A percentile compares a stretch with the other conserved stretches of the same genome.
Conservation (phyloP, 73 alveolate genomes). For the Paramecium sonneborni region DNA sequence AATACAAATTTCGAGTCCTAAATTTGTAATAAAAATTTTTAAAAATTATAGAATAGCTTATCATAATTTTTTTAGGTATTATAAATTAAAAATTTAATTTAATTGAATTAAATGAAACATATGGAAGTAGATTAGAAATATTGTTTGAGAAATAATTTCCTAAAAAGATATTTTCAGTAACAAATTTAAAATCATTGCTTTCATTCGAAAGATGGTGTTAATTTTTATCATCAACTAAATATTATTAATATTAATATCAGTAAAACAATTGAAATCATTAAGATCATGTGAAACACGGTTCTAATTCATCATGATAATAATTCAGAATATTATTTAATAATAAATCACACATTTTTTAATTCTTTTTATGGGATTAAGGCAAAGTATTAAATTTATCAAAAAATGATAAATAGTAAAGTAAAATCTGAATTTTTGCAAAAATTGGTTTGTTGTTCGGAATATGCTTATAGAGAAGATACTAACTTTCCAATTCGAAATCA, state of each 20-base stretch:
- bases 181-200: slow-evolving; percentile 11
- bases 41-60: neutral
- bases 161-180: neutral
- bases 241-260: neutral
- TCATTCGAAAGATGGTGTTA: slow-evolving; percentile 40
- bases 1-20: too few relatives aligned
- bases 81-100: too few relatives aligned
- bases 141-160: neutral
- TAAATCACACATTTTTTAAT: neutral
- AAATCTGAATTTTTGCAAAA: slow-evolving; percentile 40
- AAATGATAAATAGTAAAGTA: slow-evolving; percentile 10
- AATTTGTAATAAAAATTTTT: too few relatives aligned
- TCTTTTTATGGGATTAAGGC: neutral
- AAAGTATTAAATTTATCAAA: neutral
- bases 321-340: neutral
- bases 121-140: neutral
- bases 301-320: neutral
- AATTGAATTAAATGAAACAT: too few relatives aligned
- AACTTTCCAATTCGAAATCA: slow-evolving; percentile 82
- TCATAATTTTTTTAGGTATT: neutral
- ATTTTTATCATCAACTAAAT: slow-evolving; percentile 14
- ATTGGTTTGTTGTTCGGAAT: slow-evolving; percentile 33
- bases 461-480: slow-evolving; percentile 88
- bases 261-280: neutral
- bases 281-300: slow-evolving; percentile 38